phyloP scores from a whole-genome alignment of 345 rosid species.

The Salix koriyanagi region DNA sequence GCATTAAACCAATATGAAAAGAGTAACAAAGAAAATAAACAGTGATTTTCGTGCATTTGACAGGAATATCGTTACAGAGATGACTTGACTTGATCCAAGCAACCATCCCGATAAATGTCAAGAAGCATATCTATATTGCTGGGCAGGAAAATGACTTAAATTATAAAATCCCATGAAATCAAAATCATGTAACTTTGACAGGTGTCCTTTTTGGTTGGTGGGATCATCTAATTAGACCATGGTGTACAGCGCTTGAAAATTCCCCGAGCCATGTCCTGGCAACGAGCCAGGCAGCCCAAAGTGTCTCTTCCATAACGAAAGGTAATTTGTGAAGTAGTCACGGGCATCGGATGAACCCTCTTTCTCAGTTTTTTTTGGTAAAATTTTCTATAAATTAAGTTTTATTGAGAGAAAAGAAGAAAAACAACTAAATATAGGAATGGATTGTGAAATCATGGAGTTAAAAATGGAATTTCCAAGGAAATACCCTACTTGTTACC shows the following conservation, averaged over 20 bases:
- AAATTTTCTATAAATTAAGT: too few relatives aligned
- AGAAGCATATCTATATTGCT: neutral
- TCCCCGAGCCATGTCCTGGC: neutral
- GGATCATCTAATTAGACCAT: neutral
- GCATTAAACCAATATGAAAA: neutral
- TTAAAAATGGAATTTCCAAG: neutral
- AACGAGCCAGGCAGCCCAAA: neutral
- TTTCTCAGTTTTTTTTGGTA: neutral
- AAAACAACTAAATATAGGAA: too few relatives aligned
- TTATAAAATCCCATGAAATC: neutral
- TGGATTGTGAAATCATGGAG: neutral
- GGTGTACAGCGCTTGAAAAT: neutral
- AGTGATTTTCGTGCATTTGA: slow-evolving; percentile 2
- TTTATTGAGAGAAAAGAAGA: too few relatives aligned
- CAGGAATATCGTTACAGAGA: slow-evolving; percentile 19
- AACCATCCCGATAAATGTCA: neutral
- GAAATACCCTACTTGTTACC: neutral
- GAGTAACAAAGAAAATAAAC: too few relatives aligned
- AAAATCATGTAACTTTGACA: neutral
- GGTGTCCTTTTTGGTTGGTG: neutral
- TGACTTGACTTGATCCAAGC: slow-evolving; percentile 27
- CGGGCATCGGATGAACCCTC: neutral
- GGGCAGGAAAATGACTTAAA: slow-evolving; percentile 3
- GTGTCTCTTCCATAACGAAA: neutral
- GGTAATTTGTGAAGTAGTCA: neutral